Percentiles rank a stretch among this genome's conserved stretches.
These are phyloP conservation scores for Phaeodactylum tricornutum DNA, from an alignment of 108 stramenopile species.

Conservation along the genomic window DNA sequence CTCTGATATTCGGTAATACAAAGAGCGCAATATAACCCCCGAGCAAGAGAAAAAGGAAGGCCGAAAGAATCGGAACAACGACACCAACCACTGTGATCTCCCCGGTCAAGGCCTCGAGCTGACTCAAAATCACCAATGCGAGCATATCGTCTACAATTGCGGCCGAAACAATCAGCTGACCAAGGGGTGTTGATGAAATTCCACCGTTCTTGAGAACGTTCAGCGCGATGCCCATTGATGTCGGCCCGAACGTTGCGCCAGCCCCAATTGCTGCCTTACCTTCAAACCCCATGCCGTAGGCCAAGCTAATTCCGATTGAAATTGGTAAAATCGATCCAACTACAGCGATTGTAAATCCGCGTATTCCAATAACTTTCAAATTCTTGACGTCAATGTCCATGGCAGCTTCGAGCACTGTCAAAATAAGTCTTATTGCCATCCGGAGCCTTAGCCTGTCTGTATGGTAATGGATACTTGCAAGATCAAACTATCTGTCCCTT, in stretches of 20 bases:
- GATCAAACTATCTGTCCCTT: too few relatives aligned
- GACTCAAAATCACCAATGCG: constrained; percentile 35
- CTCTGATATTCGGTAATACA: constrained; percentile 21
- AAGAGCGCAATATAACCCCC: constrained; percentile 26
- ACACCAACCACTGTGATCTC: constrained; percentile 8
- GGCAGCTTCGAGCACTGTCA: constrained; percentile 33
- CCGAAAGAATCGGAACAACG: constrained; percentile 26
- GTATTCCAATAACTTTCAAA: constrained; percentile 27
- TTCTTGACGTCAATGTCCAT: constrained; percentile 38
- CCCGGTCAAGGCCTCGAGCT: constrained; percentile 22
- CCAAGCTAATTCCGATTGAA: constrained; percentile 26
- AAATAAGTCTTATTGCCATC: too few relatives aligned
- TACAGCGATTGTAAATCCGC: constrained; percentile 36
- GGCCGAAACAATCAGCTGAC: constrained; percentile 50
- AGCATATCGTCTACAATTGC: constrained; percentile 58
- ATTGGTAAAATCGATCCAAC: constrained; percentile 47
- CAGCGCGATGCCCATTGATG: constrained; percentile 45
- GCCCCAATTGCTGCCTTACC: constrained; percentile 29
- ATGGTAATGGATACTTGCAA: too few relatives aligned
- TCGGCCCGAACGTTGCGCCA: constrained; percentile 49
- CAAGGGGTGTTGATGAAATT: constrained; percentile 43
- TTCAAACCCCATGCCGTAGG: constrained; percentile 7
- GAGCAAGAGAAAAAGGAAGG: constrained; percentile 15
- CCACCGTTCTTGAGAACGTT: constrained; percentile 33
- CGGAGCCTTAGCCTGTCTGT: too few relatives aligned